Evolutionary conservation across 352 stramenopile species (phyloP), one percentile per base, ranked within the genome.

Genomic region (Globisporangium radiosum): DNA sequence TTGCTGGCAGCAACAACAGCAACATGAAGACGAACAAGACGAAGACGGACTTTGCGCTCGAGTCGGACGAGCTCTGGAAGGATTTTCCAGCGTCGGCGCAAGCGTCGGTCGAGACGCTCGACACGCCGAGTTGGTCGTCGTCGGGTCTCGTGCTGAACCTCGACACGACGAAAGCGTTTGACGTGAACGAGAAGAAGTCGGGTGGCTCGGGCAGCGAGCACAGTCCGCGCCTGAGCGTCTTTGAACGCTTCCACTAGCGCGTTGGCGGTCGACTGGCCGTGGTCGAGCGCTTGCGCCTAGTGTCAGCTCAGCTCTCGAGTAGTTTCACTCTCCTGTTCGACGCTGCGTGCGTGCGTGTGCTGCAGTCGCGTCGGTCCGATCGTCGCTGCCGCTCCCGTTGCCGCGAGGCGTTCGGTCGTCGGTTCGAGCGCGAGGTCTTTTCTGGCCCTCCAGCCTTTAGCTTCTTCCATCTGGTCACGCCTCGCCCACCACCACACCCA

Each of bases 181-280:
- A 76, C 45, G 55, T 57, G 48, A 65, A 53, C 62, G 64, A 65
- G 52, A 61, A 70, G 59, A 64, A 70, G 60, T 37, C 44, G 39
- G 40, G 51, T 37, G 43, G 36, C 39, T 55, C 65, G 57, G 60
- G 39, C 60, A 81, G 71, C 57, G 78, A 88, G 61, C 76, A 86
- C 69, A 92, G 81, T 64, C 81, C 78, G 47, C 81, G 81, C 53
- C 63, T 92, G 69, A 89, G 81, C 68, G 73, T 92, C 54, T 92
- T 92, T 59, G 81, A 88, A 74, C 79, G 80, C 70, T 92, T 92
- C 70, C 81, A 92, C 67, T 92, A 81, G 67, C 19, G n/a, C 33
- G 40, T 25, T 25, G 25, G 25, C 25, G 2, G 1, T 25, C 25
- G 25, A 25, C 25, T 25, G 25, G 25, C 2, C 25, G 25, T 25